Evolutionary conservation across 305 asterid species (phyloP), one percentile per base, ranked within the genome.

Genomic region (Fraxinus baroniana): DNA sequence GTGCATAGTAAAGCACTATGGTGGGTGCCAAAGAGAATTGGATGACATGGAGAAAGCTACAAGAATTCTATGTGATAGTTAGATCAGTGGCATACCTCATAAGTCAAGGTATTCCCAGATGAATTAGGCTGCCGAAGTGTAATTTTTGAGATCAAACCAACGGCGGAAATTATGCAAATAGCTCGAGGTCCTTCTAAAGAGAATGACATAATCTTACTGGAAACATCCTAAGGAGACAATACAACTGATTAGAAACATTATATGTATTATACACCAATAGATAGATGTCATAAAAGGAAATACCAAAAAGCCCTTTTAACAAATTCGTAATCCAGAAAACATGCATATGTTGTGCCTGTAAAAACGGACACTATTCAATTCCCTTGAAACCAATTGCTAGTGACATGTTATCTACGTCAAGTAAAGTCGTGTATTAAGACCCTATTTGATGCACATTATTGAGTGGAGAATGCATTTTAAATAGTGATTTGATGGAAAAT

Each of bases 151-250:
- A 95, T 92, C 76, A 89, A 77, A 73, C 99, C 99, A 64, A 87
- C 88, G 46, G 93, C 98, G 33, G 97, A 95, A 77, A 95, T 85
- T 33, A 95, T 85, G 86, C 97, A 95, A 70, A 95, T 89, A 75
- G 95, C 90, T 44, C 99, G 91, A 1, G 98, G 98, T 32, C 99
- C 99, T 83, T 91, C 94, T 72, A 85, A 94, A 52, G 94, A 90
- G 73, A 95, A 92, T 76, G 95, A 92, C 85, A 91, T 89, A 49
- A 95, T 90, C 90, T 92, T 95, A 83, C 83, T 85, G 0, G 93
- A 86, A 78, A 95, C 93, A 86, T 95, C 98, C 99, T 95, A 90
- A 12, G 39, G 68, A 79, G 52, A 13, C 75, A 81, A 76, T 20
- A 46, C 64, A 72, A 84, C 12, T 79, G 77, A 80, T 84, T 81